Conservation (phyloP, 2,329 filamentous ascomycete species). For the Tolypocladium ophioglossoides region DNA sequence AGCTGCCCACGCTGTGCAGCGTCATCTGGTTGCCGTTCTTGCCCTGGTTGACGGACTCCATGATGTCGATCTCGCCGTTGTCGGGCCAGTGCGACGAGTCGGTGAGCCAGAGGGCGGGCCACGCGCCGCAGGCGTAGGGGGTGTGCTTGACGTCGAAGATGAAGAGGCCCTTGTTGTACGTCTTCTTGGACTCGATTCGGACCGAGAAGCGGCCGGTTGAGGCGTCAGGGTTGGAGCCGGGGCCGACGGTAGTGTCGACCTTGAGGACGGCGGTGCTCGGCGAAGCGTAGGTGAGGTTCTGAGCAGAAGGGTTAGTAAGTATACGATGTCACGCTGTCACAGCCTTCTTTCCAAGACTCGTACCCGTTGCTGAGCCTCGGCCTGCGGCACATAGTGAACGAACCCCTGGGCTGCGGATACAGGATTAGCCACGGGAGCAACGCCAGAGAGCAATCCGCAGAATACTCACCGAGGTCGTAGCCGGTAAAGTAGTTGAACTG, state of each 20-base stretch:
- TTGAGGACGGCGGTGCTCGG: slow-evolving; percentile 41
- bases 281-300: slow-evolving; percentile 55
- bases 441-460: too few species aligned
- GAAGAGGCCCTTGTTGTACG: slow-evolving; percentile 54
- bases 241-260: slow-evolving; percentile 50
- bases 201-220: slow-evolving; percentile 52
- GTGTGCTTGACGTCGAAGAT: slow-evolving; percentile 56
- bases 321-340: not conserved
- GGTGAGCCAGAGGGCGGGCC: slow-evolving; percentile 56
- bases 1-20: slow-evolving; percentile 43
- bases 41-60: slow-evolving; percentile 48
- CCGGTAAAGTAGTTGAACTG: slow-evolving; percentile 42
- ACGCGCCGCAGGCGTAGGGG: slow-evolving; percentile 52
- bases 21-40: slow-evolving; percentile 46
- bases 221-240: slow-evolving; percentile 34
- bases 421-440: not conserved
- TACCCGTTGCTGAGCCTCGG: slow-evolving; percentile 31
- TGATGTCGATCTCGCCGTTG: slow-evolving; percentile 54
- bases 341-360: slow-evolving; percentile 4
- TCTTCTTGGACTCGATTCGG: slow-evolving; percentile 48
- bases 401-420: slow-evolving; percentile 29
- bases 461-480: slow-evolving; percentile 33
- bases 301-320: not conserved
- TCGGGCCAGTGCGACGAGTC: slow-evolving; percentile 51
- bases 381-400: slow-evolving; percentile 41